Conservation (phyloP, 495 filamentous ascomycete species). For the Bathelium albidoporum region DNA sequence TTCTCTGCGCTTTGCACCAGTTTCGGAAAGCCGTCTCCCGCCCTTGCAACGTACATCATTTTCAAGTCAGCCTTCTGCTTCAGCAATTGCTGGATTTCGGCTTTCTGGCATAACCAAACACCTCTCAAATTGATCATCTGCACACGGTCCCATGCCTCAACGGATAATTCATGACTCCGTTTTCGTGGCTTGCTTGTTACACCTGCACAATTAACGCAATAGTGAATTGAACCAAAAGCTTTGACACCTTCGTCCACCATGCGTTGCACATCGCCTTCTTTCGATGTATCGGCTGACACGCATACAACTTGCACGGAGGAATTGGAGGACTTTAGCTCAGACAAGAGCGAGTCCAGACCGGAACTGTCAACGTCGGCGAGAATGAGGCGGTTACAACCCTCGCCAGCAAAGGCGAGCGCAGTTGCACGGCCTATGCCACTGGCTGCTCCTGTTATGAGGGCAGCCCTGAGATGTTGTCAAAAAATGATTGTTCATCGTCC, state of each 20-base stretch:
- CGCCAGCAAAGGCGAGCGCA: slow-evolving; percentile 21
- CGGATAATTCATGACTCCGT: not conserved
- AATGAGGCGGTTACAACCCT: slow-evolving; percentile 16
- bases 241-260: slow-evolving; percentile 2
- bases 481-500: not conserved
- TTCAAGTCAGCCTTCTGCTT: slow-evolving; percentile 32
- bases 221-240: slow-evolving; percentile 1
- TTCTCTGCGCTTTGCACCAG: not conserved
- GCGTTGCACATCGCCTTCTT: not conserved
- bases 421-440: slow-evolving; percentile 26
- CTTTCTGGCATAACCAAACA: slow-evolving; percentile 39
- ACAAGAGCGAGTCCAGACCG: not conserved
- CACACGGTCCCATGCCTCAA: slow-evolving; percentile 20
- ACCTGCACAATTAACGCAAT: not conserved
- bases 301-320: not conserved
- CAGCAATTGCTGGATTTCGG: slow-evolving; percentile 41
- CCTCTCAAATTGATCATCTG: slow-evolving; percentile 39
- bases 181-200: not conserved
- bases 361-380: not conserved
- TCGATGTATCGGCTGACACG: not conserved
- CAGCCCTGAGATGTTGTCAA: slow-evolving; percentile 7
- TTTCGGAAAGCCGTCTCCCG: not conserved
- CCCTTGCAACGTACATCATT: not conserved
- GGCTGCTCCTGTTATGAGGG: slow-evolving; percentile 27
- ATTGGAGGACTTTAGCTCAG: not conserved